phyloP scores from a whole-genome alignment of 805 yeast genomes.

The Lachancea lanzarotensis region DNA sequence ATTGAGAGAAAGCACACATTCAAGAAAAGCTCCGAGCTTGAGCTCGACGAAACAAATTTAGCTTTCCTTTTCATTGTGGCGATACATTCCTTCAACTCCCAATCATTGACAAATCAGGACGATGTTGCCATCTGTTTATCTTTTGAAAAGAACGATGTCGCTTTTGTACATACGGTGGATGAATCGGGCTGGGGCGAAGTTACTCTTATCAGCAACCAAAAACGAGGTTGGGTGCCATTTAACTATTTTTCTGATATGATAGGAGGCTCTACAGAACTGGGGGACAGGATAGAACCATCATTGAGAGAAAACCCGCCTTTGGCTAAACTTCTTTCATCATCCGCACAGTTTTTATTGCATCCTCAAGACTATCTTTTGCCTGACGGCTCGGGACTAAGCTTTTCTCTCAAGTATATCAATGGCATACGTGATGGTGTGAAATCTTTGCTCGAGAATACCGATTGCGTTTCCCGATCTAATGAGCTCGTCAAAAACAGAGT shows the following conservation, averaged over 20 bases:
- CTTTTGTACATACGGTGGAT: constrained; percentile 72
- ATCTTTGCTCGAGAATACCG: constrained; percentile 54
- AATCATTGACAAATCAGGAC: constrained; percentile 52
- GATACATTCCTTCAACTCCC: constrained; percentile 51
- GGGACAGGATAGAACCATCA: constrained; percentile 8
- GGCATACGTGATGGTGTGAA: constrained; percentile 70
- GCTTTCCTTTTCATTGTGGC: constrained; percentile 52
- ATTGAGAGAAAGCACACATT: constrained; percentile 16
- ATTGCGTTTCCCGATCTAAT: constrained; percentile 69
- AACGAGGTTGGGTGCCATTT: constrained; percentile 83
- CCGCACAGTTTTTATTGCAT: constrained; percentile 59
- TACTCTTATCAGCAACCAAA: constrained; percentile 53
- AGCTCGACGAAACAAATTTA: constrained; percentile 37
- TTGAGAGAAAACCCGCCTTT: constrained; percentile 44
- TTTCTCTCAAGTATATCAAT: constrained; percentile 52
- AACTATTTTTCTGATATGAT: constrained; percentile 57
- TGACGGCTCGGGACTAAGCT: constrained; percentile 37
- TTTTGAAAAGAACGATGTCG: constrained; percentile 61
- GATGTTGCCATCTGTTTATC: constrained; percentile 71
- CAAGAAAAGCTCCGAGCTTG: constrained; percentile 19
- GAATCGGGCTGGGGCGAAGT: constrained; percentile 89
- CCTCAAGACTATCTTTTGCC: constrained; percentile 47
- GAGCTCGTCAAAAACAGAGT: constrained; percentile 60
- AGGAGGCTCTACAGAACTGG: constrained; percentile 14
- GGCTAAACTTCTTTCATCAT: constrained; percentile 48